These are phyloP conservation scores for Phytophthora nicotianae DNA, from an alignment of 352 stramenopile species.

Conservation along the genomic window DNA sequence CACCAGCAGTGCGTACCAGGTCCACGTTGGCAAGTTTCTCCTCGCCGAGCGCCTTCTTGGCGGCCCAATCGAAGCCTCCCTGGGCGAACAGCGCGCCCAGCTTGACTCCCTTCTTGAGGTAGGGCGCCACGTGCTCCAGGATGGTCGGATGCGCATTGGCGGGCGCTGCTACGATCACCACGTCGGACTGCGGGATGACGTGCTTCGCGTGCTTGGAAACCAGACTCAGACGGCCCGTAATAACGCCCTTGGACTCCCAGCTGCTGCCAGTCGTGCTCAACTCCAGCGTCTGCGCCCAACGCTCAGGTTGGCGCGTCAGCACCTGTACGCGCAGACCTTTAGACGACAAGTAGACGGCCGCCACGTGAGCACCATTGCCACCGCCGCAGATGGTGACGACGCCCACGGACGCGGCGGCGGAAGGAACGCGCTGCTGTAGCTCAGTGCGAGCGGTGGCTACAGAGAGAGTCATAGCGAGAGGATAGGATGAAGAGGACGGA, in stretches of 20 bases:
- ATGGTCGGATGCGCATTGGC: constrained; percentile 89
- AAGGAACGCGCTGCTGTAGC: constrained; percentile 57
- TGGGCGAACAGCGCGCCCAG: constrained; percentile 91
- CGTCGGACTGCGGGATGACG: constrained; percentile 87
- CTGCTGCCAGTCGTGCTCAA: constrained; percentile 85
- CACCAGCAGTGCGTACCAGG: constrained; percentile 40
- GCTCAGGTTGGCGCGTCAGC: constrained; percentile 81
- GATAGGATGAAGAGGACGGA: constrained; percentile 16
- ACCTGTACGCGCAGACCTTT: constrained; percentile 86
- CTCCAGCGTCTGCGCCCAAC: constrained; percentile 81
- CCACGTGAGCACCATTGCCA: constrained; percentile 91
- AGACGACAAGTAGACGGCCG: constrained; percentile 87
- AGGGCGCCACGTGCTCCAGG: constrained; percentile 72
- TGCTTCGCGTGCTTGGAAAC: constrained; percentile 85
- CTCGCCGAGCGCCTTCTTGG: constrained; percentile 85
- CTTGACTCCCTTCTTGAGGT: constrained; percentile 86
- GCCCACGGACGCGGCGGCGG: constrained; percentile 38
- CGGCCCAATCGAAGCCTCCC: constrained; percentile 93
- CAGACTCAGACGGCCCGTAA: constrained; percentile 70
- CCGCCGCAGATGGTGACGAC: constrained; percentile 92
- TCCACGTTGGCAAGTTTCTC: constrained; percentile 62
- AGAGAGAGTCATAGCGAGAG: constrained; percentile 69
- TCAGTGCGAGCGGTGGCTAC: constrained; percentile 74
- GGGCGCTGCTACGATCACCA: constrained; percentile 90
- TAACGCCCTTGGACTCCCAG: constrained; percentile 81